These are phyloP conservation scores for Silene vulgaris DNA, from an alignment of 179 eudicot genomes.

Conservation along the genomic window DNA sequence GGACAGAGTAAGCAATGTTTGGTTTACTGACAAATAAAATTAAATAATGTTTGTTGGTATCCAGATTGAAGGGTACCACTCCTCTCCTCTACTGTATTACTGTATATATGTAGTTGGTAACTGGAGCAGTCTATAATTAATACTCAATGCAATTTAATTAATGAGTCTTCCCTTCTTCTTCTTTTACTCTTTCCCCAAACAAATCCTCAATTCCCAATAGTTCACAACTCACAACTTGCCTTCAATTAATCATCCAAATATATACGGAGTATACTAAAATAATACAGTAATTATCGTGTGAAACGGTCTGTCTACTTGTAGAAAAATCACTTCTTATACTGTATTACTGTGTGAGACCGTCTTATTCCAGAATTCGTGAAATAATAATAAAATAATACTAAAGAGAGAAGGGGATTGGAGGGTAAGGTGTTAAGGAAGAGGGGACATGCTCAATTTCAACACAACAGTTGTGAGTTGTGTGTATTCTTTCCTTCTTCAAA, in stretches of 20 bases:
- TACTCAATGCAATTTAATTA: neutral
- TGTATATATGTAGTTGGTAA: conserved; percentile 16
- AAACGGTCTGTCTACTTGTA: too few relatives aligned
- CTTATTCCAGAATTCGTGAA: too few relatives aligned
- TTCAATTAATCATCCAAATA: neutral
- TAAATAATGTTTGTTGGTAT: neutral
- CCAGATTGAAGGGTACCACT: too few relatives aligned
- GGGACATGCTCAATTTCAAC: conserved; percentile 36
- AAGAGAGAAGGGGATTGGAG: neutral
- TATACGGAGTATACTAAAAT: too few relatives aligned
- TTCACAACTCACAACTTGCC: neutral
- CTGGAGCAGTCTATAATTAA: conserved; percentile 18
- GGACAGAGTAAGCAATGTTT: neutral
- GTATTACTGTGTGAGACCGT: too few relatives aligned
- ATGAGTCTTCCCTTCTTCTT: neutral
- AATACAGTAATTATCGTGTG: too few relatives aligned
- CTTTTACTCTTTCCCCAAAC: conserved; percentile 27
- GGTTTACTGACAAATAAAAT: neutral
- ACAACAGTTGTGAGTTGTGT: conserved; percentile 20
- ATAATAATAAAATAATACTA: neutral
- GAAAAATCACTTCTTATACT: too few relatives aligned
- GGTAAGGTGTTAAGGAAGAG: conserved; percentile 22
- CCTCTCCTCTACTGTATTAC: too few relatives aligned
- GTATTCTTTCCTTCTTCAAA: conserved; percentile 19
- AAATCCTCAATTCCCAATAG: conserved; percentile 17